These are phyloP conservation scores for Hansenula anomala DNA, from an alignment of 1,139 yeast species.

Conservation along the genomic window DNA sequence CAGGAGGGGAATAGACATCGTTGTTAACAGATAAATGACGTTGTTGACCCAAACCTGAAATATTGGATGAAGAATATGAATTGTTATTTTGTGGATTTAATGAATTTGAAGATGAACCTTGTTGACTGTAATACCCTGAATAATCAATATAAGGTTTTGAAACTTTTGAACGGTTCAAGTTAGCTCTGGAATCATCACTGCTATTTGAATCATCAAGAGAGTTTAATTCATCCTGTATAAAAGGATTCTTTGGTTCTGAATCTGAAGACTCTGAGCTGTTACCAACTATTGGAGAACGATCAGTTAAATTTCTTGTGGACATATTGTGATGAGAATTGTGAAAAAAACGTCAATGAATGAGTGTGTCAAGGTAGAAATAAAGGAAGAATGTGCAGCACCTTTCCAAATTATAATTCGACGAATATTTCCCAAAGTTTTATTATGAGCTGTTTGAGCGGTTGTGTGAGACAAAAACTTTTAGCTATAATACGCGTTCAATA, in stretches of 20 bases:
- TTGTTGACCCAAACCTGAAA: conserved; percentile 14
- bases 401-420: no score
- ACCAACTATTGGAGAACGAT: conserved; percentile 19
- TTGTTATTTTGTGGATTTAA: conserved; percentile 10
- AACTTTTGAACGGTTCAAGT: conserved; percentile 16
- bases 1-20: conserved; percentile 39
- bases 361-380: no score
- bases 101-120: conserved; percentile 35
- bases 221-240: conserved; percentile 18
- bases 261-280: conserved; percentile 17
- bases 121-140: conserved; percentile 39
- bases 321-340: no score
- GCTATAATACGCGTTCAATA: no score
- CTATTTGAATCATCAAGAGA: conserved; percentile 19
- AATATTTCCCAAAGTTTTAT: no score
- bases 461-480: no score
- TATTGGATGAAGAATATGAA: conserved; percentile 19
- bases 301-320: conserved; percentile 26
- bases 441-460: no score
- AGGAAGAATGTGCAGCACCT: no score
- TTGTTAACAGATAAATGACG: conserved; percentile 8
- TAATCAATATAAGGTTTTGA: conserved; percentile 39
- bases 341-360: no score
- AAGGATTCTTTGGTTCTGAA: conserved; percentile 20
- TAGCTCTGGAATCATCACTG: conserved; percentile 19